Conservation (phyloP, 306 rosid genomes). For the Vigna angularis region DNA sequence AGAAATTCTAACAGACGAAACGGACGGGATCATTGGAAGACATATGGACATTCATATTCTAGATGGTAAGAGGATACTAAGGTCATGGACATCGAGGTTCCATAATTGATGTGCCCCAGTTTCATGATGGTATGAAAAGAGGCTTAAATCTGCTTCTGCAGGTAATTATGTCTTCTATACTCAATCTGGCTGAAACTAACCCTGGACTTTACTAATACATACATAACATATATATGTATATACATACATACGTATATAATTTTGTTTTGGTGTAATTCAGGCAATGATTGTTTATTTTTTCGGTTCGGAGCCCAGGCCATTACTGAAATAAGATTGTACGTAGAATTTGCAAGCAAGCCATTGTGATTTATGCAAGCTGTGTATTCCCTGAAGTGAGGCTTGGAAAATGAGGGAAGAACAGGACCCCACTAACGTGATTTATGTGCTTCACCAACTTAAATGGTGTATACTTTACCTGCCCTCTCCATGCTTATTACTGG, state of each 20-base stretch:
- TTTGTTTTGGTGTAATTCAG: conserved; percentile 27
- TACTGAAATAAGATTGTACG: conserved; percentile 11
- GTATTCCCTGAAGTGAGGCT: conserved; percentile 18
- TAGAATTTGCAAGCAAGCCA: conserved; percentile 41
- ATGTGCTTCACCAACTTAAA: conserved; percentile 32
- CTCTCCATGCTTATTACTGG: conserved; percentile 17
- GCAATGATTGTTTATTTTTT: conserved; percentile 28
- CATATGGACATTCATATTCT: conserved; percentile 52
- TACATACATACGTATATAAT: background rate
- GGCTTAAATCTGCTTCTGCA: conserved; percentile 37
- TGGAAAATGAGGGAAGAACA: conserved; percentile 32
- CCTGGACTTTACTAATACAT: background rate
- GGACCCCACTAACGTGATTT: conserved; percentile 22
- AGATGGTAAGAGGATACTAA: conserved; percentile 45
- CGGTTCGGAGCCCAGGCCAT: conserved; percentile 37
- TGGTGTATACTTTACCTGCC: conserved; percentile 3
- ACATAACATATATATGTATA: background rate
- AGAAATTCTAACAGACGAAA: conserved; percentile 49
- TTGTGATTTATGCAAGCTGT: background rate
- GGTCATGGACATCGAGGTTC: conserved; percentile 14
- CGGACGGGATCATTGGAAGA: conserved; percentile 54
- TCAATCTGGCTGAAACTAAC: conserved; percentile 41
- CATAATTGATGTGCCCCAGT: conserved; percentile 36
- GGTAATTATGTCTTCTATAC: conserved; percentile 38
- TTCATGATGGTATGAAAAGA: conserved; percentile 39